Conservation (phyloP, 352 stramenopile genomes). For the Phytopythium montanum region DNA sequence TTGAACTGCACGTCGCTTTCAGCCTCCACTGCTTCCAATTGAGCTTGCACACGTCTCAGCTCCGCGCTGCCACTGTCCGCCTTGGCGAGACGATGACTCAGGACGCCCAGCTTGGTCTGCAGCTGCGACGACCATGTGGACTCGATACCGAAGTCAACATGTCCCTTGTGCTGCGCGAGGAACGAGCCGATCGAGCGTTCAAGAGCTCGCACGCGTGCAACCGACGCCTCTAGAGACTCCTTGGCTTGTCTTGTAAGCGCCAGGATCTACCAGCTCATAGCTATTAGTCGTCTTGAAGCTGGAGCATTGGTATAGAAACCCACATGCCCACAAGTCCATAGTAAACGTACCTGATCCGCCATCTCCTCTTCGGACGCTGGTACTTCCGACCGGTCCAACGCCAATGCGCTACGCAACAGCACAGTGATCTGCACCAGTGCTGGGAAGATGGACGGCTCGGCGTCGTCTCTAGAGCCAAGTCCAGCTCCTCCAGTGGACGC, state of each 20-base stretch:
- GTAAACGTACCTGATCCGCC: slow-evolving; percentile 13
- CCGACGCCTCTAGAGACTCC: slow-evolving; percentile 3
- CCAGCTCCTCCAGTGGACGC: too few species aligned
- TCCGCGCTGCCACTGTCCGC: slow-evolving; percentile 3
- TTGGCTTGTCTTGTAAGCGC: slow-evolving; percentile 14
- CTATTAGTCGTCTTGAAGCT: not conserved
- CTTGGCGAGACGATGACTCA: slow-evolving; percentile 14
- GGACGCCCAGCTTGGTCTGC: slow-evolving; percentile 6
- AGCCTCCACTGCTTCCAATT: slow-evolving; percentile 13
- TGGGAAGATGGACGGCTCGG: slow-evolving; percentile 11
- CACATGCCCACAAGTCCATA: not conserved
- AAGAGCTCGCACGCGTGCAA: slow-evolving; percentile 8
- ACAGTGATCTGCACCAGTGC: slow-evolving; percentile 17
- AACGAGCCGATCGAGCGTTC: slow-evolving; percentile 22
- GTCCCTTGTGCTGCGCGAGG: slow-evolving; percentile 17
- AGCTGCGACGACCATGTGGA: not conserved
- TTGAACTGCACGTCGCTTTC: slow-evolving; percentile 25
- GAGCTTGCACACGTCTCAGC: slow-evolving; percentile 5
- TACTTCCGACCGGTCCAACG: slow-evolving; percentile 7
- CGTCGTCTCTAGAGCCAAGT: not conserved
- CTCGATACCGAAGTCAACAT: slow-evolving; percentile 1
- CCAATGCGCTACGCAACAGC: slow-evolving; percentile 9
- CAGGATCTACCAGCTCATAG: slow-evolving; percentile 7
- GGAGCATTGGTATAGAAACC: not conserved
- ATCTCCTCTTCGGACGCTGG: slow-evolving; percentile 12